Base-by-base conservation (phyloP, 345 rosid genomes). In the Gossypium anomalum region DNA sequence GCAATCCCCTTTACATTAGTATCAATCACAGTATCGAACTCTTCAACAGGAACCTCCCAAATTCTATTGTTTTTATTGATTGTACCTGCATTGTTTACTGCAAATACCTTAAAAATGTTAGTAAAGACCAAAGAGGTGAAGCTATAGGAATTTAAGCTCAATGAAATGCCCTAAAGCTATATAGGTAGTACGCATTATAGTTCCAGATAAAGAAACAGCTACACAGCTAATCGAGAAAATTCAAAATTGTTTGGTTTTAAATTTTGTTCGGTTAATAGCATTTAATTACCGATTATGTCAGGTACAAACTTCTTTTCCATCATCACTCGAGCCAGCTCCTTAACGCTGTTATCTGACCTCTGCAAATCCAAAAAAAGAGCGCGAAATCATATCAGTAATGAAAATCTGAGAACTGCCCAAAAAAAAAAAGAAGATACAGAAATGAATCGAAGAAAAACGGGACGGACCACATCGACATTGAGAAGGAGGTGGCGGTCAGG, bases 31-130 rank as follows among this genome's bases (percentile, higher is more conserved):
- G 78, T 64, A 76, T 94, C 98, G 78, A 94, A 94, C 59, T 94
- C 98, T 71, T 94, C 98, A 13, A 66, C 86, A 0, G 98, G 85
- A 67, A 94, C 97, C 82, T 94, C 98, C 98, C 98, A 94, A 38
- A 94, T 82, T 87, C 85, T 94, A 83, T 86, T 94, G 83, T 94
- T 94, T 81, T 77, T 85, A 76, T 94, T 94, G 74, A 94, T 94
- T 0, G 95, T 86, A 23, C 98, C 98, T 11, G 97, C 98, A 72
- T 94, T 94, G 82, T 94, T 94, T 69, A 94, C 98, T 93, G 88
- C 49, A 47, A 81, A 67, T 27, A 3, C 38, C 44, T 20, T 29
- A 34, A 0, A 0, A 19, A 61, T 41, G 53, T 83, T 67, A 77
- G 27, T 45, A 67, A 48, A 49, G 58, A 68, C 44, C 15, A 27